phyloP scores from a whole-genome alignment of 2,329 filamentous ascomycete genomes.

The Xylariaceae sp. region DNA sequence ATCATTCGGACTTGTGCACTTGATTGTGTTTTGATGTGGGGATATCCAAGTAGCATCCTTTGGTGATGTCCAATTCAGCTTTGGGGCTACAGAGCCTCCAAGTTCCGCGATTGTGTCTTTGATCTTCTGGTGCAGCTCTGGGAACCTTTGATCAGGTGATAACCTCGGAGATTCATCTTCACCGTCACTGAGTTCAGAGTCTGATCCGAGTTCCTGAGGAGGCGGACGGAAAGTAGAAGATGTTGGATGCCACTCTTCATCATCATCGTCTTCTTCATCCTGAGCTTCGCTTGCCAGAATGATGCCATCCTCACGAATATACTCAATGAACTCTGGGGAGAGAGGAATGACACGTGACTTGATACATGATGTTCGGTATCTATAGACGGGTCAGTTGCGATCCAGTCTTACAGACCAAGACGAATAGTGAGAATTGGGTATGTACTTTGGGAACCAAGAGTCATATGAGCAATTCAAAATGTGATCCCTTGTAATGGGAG shows the following conservation, averaged over 20 bases:
- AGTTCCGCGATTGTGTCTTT: constrained; percentile 73
- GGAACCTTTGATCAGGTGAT: constrained; percentile 56
- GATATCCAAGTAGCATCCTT: constrained; percentile 95
- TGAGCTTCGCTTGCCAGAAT: constrained; percentile 74
- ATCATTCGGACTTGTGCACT: constrained; percentile 84
- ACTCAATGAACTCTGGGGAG: constrained; percentile 70
- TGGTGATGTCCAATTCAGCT: constrained; percentile 95
- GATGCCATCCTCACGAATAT: constrained; percentile 90
- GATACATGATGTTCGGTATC: constrained; percentile 75
- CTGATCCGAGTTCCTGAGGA: constrained; percentile 42
- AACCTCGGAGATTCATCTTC: constrained; percentile 42
- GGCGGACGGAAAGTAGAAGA: constrained; percentile 31
- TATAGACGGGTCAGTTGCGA: constrained; percentile 34
- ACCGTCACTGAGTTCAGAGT: constrained; percentile 47
- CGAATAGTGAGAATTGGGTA: background rate
- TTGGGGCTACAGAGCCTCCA: constrained; percentile 82
- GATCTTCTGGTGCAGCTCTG: constrained; percentile 73
- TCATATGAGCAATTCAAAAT: constrained; percentile 95
- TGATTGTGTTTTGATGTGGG: constrained; percentile 79
- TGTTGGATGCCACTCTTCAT: constrained; percentile 52
- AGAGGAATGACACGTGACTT: constrained; percentile 83
- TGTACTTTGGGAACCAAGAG: constrained; percentile 76
- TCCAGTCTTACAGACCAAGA: background rate
- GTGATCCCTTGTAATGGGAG: constrained; percentile 78
- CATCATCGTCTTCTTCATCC: constrained; percentile 52